phyloP scores from a whole-genome alignment of 176 grass and related monocot genomes.

The Oryza glumipatula region DNA sequence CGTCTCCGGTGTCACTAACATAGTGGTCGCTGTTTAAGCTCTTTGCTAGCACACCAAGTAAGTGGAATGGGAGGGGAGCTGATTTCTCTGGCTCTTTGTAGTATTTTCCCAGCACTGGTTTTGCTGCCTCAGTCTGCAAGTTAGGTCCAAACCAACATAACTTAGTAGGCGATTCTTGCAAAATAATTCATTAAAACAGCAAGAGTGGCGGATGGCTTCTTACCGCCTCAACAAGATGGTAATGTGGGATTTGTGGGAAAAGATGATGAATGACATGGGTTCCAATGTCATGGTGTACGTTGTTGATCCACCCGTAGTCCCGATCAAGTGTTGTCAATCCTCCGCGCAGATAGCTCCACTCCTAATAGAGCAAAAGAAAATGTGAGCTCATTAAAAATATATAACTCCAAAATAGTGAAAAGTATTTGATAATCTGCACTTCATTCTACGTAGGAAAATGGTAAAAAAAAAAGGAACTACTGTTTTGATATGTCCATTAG shows the following conservation, averaged over 20 bases:
- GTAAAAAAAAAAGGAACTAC: background rate
- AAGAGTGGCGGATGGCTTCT: slow-evolving; percentile 21
- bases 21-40: slow-evolving; percentile 82
- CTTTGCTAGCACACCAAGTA: slow-evolving; percentile 51
- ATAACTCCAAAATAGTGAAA: slow-evolving; percentile 4
- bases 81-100: slow-evolving; percentile 89
- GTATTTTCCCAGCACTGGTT: slow-evolving; percentile 90
- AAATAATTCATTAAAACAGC: background rate
- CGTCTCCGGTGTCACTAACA: slow-evolving; percentile 73
- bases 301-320: slow-evolving; percentile 91
- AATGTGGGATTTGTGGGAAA: slow-evolving; percentile 95
- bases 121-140: slow-evolving; percentile 85
- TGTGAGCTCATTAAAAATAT: slow-evolving; percentile 27
- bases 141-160: slow-evolving; percentile 16
- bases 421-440: background rate
- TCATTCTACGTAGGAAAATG: background rate
- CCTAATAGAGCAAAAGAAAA: slow-evolving; percentile 49
- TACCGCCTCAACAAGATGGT: slow-evolving; percentile 90
- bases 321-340: slow-evolving; percentile 91
- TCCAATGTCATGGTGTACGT: slow-evolving; percentile 95
- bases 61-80: slow-evolving; percentile 70
- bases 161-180: slow-evolving; percentile 27
- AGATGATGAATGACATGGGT: slow-evolving; percentile 97
- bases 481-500: slow-evolving; percentile 26
- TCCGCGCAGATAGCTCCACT: slow-evolving; percentile 94